Evolutionary conservation across 23 red algal species (phyloP).

Genomic region (Gracilaria domingensis): DNA sequence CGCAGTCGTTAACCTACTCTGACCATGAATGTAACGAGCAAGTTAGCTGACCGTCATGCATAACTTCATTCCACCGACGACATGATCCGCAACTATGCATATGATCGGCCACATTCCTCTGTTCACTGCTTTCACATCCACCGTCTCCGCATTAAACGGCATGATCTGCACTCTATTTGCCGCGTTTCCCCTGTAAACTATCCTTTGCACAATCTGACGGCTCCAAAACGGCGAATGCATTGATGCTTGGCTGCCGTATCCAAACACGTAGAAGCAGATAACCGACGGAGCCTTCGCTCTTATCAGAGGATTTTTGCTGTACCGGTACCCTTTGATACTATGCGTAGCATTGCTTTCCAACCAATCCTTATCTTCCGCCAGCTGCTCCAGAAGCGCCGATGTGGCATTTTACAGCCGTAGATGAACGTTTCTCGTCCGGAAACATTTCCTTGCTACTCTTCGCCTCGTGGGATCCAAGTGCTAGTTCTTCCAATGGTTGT

Average conservation of each 20-base stretch:
- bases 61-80: constrained; percentile 45
- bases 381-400: constrained; percentile 11
- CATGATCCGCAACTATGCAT: constrained; percentile 53
- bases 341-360: constrained; percentile 47
- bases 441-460: constrained; percentile 25
- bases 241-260: constrained; percentile 51
- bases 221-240: no score
- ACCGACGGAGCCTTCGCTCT: neutral
- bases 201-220: no score
- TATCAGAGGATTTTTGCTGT: constrained; percentile 24
- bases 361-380: constrained; percentile 35
- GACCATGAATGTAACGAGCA: no score
- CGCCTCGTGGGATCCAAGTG: constrained; percentile 47
- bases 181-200: no score
- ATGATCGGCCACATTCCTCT: constrained; percentile 27
- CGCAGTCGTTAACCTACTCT: no score
- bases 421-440: constrained; percentile 2
- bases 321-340: constrained; percentile 48
- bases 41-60: constrained; percentile 40
- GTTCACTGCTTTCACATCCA: no score
- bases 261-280: constrained; percentile 51
- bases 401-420: constrained; percentile 9
- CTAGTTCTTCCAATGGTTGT: constrained; percentile 47
- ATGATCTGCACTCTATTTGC: no score
- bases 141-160: no score